Evolutionary conservation across 495 filamentous ascomycete genomes (phyloP).

Genomic region (Corynascus novoguineensis): DNA sequence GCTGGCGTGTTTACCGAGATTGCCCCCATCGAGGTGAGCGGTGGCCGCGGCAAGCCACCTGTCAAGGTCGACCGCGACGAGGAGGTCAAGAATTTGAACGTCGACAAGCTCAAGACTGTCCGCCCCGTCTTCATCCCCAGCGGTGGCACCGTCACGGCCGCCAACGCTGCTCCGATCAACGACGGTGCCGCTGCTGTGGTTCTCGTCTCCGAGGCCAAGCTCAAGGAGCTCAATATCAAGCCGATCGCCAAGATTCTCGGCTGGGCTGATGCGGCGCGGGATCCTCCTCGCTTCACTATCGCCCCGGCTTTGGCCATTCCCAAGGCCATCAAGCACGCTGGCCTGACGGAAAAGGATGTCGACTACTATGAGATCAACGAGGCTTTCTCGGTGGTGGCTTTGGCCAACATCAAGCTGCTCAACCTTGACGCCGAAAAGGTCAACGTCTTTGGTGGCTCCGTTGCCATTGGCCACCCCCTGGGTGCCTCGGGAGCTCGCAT

Average conservation of each 20-base stretch:
- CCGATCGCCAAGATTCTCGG: slow-evolving; percentile 92
- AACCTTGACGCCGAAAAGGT: slow-evolving; percentile 75
- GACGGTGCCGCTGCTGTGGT: slow-evolving; percentile 89
- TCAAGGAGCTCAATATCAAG: slow-evolving; percentile 81
- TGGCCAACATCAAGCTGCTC: slow-evolving; percentile 92
- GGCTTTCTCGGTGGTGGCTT: slow-evolving; percentile 92
- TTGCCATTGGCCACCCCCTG: slow-evolving; percentile 91
- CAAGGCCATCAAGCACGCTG: slow-evolving; percentile 91
- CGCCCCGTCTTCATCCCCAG: slow-evolving; percentile 79
- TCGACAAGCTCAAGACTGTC: slow-evolving; percentile 78
- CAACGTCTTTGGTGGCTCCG: slow-evolving; percentile 91
- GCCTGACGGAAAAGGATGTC: slow-evolving; percentile 63
- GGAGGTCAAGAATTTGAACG: slow-evolving; percentile 95
- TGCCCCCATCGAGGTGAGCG: slow-evolving; percentile 78
- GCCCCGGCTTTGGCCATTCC: slow-evolving; percentile 92
- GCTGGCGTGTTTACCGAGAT: slow-evolving; percentile 82
- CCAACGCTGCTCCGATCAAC: slow-evolving; percentile 92
- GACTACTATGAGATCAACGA: slow-evolving; percentile 99
- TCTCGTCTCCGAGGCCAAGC: slow-evolving; percentile 80
- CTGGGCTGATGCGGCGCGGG: slow-evolving; percentile 89
- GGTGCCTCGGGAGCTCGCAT: slow-evolving; percentile 92
- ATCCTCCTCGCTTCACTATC: slow-evolving; percentile 91
- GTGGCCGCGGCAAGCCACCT: slow-evolving; percentile 82
- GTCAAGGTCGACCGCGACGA: slow-evolving; percentile 80
- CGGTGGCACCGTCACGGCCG: slow-evolving; percentile 89